phyloP scores from a whole-genome alignment of 768 basidiomycete genomes.

The Ramaria sp. region DNA sequence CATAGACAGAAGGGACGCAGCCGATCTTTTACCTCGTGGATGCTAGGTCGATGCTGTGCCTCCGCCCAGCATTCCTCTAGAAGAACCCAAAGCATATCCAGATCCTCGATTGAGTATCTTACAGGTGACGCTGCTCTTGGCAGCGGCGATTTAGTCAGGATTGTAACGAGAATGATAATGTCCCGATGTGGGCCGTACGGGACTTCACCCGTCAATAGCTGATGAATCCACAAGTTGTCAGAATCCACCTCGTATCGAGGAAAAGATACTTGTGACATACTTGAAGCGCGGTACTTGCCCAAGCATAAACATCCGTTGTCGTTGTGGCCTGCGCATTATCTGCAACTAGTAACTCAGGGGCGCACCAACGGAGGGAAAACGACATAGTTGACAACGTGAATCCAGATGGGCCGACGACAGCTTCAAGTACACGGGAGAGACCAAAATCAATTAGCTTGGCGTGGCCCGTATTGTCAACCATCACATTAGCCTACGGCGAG shows the following conservation, averaged over 20 bases:
- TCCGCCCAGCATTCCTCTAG: background rate
- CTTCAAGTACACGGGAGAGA: background rate
- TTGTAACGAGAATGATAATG: background rate
- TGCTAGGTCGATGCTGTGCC: background rate
- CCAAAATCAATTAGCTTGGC: conserved; percentile 11
- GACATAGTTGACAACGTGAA: background rate
- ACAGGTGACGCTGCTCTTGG: background rate
- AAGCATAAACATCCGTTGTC: conserved; percentile 6
- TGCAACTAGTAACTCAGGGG: background rate
- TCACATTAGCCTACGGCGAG: conserved; percentile 4
- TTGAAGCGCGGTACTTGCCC: conserved; percentile 1
- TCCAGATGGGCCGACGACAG: background rate
- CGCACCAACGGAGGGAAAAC: conserved; percentile 1
- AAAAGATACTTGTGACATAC: background rate
- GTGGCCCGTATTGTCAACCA: conserved; percentile 8
- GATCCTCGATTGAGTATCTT: background rate
- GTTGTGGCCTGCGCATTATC: background rate
- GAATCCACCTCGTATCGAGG: background rate
- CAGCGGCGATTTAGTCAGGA: background rate
- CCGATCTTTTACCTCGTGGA: background rate
- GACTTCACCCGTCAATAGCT: background rate
- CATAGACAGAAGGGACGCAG: background rate
- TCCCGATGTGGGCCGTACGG: background rate
- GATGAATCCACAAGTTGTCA: background rate
- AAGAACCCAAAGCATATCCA: background rate